Evolutionary conservation across 2,329 filamentous ascomycete species (phyloP), one percentile per base, ranked within the genome.

Genomic region (Diaporthe sp.): DNA sequence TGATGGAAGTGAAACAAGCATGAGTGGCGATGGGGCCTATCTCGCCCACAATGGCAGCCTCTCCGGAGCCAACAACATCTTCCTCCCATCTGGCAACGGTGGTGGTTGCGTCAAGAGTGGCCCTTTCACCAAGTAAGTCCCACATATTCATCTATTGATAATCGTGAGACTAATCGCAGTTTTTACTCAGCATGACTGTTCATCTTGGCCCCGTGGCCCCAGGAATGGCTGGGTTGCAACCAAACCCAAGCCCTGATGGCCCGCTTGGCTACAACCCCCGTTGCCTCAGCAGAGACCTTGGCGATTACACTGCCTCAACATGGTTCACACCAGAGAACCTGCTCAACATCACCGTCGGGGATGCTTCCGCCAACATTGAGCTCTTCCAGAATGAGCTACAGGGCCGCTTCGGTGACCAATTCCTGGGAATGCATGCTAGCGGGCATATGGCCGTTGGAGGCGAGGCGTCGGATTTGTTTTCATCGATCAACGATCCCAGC

Each of bases 371-470:
- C 17, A 78, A 60, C 28, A 77, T 82, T 19, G 44, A 61, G n/a
- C 42, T 55, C 10, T 83, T 84, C 76, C 82, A 83, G 76, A 77
- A 80, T 65, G 79, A 80, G 25, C 76, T 83, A 0, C 82, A 83
- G 76, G 81, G 81, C 10, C 80, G 79, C n/a, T 82, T 82, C 75
- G 51, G 60, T 1, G 77, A 80, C 12, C 78, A 77, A 0, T 80
- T 81, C 61, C 73, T 84, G 12, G 75, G 75, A 1, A 44, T 76
- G 57, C 75, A 76, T 22, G 72, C 42, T 13, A 51, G 31, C 6
- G 75, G 72, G 1, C 75, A 76, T 12, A n/a, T 73, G 42, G 25
- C 70, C 1, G 46, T 76, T 3, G 75, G 75, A 5, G 71, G 44
- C 44, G 73, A 55, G 19, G 72, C 70, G 1, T 65, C 57, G 9